A percentile compares a stretch with the other conserved stretches of the same genome.
These are phyloP conservation scores for Crithidia thermophila DNA, from an alignment of 208 protist genomes.

Conservation along the genomic window DNA sequence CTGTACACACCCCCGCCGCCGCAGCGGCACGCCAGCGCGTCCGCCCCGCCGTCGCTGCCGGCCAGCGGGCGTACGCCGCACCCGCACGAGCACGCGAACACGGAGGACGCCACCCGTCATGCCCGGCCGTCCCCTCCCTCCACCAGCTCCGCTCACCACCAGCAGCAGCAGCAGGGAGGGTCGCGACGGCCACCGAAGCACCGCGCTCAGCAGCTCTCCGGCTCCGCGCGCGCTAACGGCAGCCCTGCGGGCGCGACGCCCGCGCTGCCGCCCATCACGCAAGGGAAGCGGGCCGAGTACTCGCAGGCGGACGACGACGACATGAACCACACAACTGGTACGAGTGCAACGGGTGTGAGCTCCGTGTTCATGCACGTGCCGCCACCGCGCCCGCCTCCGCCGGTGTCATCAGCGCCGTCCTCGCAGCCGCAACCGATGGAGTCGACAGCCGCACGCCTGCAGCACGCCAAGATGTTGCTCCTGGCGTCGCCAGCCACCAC, in stretches of 20 bases:
- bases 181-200: neutral
- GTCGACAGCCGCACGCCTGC: conserved; percentile 2
- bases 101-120: neutral
- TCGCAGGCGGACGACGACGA: conserved; percentile 1
- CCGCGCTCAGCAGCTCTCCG: neutral
- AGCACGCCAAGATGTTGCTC: conserved; percentile 37
- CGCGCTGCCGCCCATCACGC: conserved; percentile 11
- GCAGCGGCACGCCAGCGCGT: conserved; percentile 7
- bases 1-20: conserved; percentile 45
- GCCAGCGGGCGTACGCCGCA: neutral
- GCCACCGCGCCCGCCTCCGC: neutral
- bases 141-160: neutral
- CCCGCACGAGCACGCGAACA: neutral
- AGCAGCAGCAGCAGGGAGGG: neutral
- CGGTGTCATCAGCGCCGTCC: neutral
- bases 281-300: neutral
- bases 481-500: conserved; percentile 19
- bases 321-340: conserved; percentile 3
- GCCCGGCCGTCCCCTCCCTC: neutral
- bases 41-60: conserved; percentile 13
- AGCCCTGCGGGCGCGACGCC: no score
- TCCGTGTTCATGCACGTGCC: conserved; percentile 21
- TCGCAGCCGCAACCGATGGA: neutral
- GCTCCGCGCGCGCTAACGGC: neutral
- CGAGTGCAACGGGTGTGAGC: neutral